Evolutionary conservation across 495 filamentous ascomycete species (phyloP), one percentile per base, ranked within the genome.

Genomic region (Aspergillus indologenus): DNA sequence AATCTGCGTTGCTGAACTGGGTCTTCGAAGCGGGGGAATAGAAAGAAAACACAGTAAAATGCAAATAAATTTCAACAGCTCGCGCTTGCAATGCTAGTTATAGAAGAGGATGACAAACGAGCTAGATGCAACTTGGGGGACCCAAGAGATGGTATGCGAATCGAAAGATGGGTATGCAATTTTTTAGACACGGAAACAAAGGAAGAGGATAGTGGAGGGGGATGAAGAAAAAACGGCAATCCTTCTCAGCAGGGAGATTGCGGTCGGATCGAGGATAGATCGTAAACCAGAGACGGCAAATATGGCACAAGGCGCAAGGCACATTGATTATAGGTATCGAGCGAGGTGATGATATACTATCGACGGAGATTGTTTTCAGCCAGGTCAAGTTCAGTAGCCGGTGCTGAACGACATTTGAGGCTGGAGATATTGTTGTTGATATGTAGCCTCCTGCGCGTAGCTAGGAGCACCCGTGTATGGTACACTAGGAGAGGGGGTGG

Each of bases 21-120:
- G 56, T 34, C 49, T 58, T 51, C 34, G 34, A 40, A 40, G 54
- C 50, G 54, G 29, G 40, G 26, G 61, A 57, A 42, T 48, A 22
- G 46, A 54, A 43, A 45, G 56, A 59, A 53, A 67, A 67, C 44
- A 61, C 55, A 65, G 52, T 53, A 59, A 75, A 68, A 75, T 70
- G 70, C 72, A 74, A 66, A 68, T 69, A 58, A 65, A 75, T 70
- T 70, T 64, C 65, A 67, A 74, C 72, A 72, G 75, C 74, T 78
- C 71, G 74, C 76, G 76, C 76, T 77, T 75, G 75, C 75, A 78
- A 79, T 79, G 76, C 76, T 75, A 79, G 74, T 71, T 74, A 67
- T 69, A 63, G 55, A 64, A 61, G 67, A 66, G 4, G 26, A 40
- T 60, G 58, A 65, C 63, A 65, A 62, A 58, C 66, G 65, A 65